Percentiles rank a stretch among this genome's conserved stretches.
phyloP scores from a whole-genome alignment of 73 alveolate genomes.

The Paramecium pentaurelia region DNA sequence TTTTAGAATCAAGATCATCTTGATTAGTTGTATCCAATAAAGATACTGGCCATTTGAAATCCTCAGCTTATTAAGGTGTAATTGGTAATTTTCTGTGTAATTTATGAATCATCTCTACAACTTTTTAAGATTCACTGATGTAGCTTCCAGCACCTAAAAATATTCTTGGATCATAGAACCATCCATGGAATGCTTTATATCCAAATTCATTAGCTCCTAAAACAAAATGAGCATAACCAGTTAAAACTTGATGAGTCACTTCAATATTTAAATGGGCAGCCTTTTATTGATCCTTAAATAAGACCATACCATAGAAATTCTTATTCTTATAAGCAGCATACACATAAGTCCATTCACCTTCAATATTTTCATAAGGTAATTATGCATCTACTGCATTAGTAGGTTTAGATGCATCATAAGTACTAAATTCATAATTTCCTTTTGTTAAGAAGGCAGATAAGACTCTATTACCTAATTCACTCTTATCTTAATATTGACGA shows the following conservation, averaged over 20 bases:
- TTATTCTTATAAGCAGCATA: not conserved
- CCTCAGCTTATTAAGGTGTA: not conserved
- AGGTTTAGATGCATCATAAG: constrained; percentile 2
- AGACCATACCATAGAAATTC: not conserved
- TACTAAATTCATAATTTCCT: constrained; percentile 25
- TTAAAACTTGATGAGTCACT: not conserved
- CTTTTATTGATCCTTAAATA: constrained; percentile 1
- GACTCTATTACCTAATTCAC: constrained; percentile 36
- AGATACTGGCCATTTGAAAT: constrained; percentile 42
- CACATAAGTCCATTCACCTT: constrained; percentile 28
- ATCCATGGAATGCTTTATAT: constrained; percentile 15
- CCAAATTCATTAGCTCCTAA: constrained; percentile 31
- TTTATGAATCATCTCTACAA: not conserved
- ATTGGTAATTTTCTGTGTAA: constrained; percentile 7
- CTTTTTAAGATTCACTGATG: not conserved
- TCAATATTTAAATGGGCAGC: not conserved
- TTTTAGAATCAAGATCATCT: not conserved
- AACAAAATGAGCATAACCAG: constrained; percentile 9
- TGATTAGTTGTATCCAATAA: not conserved
- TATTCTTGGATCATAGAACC: constrained; percentile 34
- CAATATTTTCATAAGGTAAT: not conserved
- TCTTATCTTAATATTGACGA: not conserved
- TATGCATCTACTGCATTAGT: constrained; percentile 4
- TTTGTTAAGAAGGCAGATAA: not conserved
- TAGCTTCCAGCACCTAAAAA: constrained; percentile 1